A percentile compares a stretch with the other conserved stretches of the same genome.
Evolutionary conservation across 2,329 filamentous ascomycete genomes (phyloP).

Genomic region (Dactylonectria macrodidyma): DNA sequence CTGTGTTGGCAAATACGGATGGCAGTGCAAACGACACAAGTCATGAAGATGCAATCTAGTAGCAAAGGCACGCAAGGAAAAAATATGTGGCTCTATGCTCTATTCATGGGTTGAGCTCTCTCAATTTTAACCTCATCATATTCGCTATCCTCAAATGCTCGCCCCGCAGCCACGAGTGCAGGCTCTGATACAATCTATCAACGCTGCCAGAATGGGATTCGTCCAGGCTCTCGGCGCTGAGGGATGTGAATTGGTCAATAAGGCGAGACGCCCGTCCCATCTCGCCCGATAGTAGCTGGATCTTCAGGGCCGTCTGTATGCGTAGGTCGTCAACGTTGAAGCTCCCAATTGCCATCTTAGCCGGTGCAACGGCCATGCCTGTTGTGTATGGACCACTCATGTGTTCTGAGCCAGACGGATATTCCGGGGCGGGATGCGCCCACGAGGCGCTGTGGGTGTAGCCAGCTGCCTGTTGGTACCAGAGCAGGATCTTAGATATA

Average conservation of each 20-base stretch:
- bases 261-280: conserved; percentile 2
- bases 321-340: conserved; percentile 21
- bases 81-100: background rate
- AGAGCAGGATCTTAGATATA: conserved; percentile 16
- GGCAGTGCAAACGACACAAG: background rate
- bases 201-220: conserved; percentile 14
- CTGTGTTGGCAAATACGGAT: background rate
- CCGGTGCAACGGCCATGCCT: conserved; percentile 5
- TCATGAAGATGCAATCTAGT: background rate
- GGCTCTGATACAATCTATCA: conserved; percentile 20
- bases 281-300: conserved; percentile 18
- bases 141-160: conserved; percentile 13
- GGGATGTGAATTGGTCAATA: conserved; percentile 18
- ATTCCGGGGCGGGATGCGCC: background rate
- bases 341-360: conserved; percentile 16
- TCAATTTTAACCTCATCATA: conserved; percentile 13
- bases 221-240: background rate
- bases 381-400: background rate
- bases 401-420: background rate
- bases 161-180: conserved; percentile 13
- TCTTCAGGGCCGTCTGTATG: conserved; percentile 18
- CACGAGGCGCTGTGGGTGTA: conserved; percentile 2
- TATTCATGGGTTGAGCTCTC: conserved; percentile 20
- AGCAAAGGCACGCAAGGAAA: background rate
- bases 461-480: conserved; percentile 20